Evolutionary conservation across 345 rosid genomes (phyloP).

Genomic region (Gossypium bickii): DNA sequence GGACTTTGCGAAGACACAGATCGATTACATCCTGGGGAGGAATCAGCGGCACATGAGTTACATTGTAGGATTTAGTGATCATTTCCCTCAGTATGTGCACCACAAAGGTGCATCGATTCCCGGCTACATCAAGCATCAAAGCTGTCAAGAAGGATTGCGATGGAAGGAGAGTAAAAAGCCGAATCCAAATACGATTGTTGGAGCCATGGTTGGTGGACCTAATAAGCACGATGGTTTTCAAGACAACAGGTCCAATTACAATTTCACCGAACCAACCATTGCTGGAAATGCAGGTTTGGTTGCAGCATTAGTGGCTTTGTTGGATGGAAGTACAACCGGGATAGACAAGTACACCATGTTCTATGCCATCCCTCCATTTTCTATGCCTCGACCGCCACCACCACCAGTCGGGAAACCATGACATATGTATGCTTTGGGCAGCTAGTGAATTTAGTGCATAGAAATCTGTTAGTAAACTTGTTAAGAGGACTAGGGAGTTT

Average conservation of each 20-base stretch:
- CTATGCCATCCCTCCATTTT: constrained; percentile 90
- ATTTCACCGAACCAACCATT: constrained; percentile 89
- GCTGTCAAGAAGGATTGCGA: constrained; percentile 89
- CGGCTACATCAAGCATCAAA: constrained; percentile 56
- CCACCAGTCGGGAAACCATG: constrained; percentile 88
- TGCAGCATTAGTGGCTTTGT: constrained; percentile 81
- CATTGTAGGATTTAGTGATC: constrained; percentile 71
- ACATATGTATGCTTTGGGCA: background rate
- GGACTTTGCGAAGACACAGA: constrained; percentile 71
- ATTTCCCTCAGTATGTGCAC: constrained; percentile 68
- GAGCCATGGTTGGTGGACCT: constrained; percentile 99
- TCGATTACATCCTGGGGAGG: constrained; percentile 82
- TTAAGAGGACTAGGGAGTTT: too few species aligned
- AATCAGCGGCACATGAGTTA: constrained; percentile 91
- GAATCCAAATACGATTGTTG: constrained; percentile 74
- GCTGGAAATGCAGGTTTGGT: constrained; percentile 93
- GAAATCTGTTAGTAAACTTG: background rate
- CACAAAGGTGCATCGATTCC: constrained; percentile 94
- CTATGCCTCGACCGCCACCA: constrained; percentile 80
- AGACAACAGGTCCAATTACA: constrained; percentile 78
- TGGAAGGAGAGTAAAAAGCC: constrained; percentile 79
- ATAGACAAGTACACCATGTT: constrained; percentile 89
- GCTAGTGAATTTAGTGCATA: background rate
- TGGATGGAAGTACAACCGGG: constrained; percentile 50
- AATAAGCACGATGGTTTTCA: constrained; percentile 75